A percentile compares a stretch with the other conserved stretches of the same genome.
Evolutionary conservation across 2,329 filamentous ascomycete species (phyloP).

Genomic region (Triangularia verruculosa): DNA sequence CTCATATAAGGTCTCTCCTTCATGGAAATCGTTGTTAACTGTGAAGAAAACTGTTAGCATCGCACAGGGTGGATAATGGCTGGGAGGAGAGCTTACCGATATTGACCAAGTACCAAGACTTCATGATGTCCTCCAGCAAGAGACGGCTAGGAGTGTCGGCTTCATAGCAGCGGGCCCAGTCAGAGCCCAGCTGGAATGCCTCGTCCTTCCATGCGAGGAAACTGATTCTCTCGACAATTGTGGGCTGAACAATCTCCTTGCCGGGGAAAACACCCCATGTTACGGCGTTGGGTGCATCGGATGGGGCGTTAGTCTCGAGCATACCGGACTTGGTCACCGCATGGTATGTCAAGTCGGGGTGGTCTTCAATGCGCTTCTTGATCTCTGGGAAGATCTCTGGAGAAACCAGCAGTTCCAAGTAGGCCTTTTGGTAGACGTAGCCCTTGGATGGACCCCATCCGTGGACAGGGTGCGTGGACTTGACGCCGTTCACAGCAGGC

Average conservation of each 20-base stretch:
- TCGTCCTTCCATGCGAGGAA: slow-evolving; percentile 99
- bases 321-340: slow-evolving; percentile 82
- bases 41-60: slow-evolving; percentile 14
- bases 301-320: slow-evolving; percentile 78
- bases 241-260: slow-evolving; percentile 98
- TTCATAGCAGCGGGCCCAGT: slow-evolving; percentile 92
- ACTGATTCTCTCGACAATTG: slow-evolving; percentile 96
- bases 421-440: slow-evolving; percentile 98
- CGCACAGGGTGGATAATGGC: too few relatives aligned
- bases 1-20: slow-evolving; percentile 75
- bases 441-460: slow-evolving; percentile 95
- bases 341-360: slow-evolving; percentile 88
- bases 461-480: slow-evolving; percentile 80
- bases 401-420: slow-evolving; percentile 85
- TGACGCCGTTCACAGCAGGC: slow-evolving; percentile 86
- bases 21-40: slow-evolving; percentile 98
- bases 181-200: slow-evolving; percentile 84
- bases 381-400: slow-evolving; percentile 76
- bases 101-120: slow-evolving; percentile 90
- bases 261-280: slow-evolving; percentile 99
- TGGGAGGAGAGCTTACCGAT: slow-evolving; percentile 63
- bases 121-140: slow-evolving; percentile 79
- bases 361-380: slow-evolving; percentile 70
- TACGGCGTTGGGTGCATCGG: slow-evolving; percentile 91
- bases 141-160: slow-evolving; percentile 71